Conservation (phyloP, 176 grass and related monocot genomes). For the Oryza meyeriana region DNA sequence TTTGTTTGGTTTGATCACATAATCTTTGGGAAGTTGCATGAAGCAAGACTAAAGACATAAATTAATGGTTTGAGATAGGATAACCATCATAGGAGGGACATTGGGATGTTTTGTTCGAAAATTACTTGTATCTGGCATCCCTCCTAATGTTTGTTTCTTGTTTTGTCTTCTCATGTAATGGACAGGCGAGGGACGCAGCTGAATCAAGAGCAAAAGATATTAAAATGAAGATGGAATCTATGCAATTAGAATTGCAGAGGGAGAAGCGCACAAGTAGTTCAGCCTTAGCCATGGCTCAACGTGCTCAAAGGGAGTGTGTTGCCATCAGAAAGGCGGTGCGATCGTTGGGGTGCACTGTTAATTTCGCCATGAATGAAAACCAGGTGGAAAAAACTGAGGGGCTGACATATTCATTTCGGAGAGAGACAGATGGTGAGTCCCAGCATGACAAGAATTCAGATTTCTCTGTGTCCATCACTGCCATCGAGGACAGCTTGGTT, state of each 20-base stretch:
- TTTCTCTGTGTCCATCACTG: slow-evolving; percentile 73
- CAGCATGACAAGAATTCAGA: slow-evolving; percentile 52
- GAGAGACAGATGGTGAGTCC: slow-evolving; percentile 17
- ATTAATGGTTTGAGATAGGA: slow-evolving; percentile 20
- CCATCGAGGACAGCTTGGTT: slow-evolving; percentile 64
- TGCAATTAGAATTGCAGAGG: slow-evolving; percentile 58
- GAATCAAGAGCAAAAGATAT: slow-evolving; percentile 65
- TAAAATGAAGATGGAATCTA: slow-evolving; percentile 54
- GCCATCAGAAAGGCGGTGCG: slow-evolving; percentile 81
- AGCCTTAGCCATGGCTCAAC: slow-evolving; percentile 59
- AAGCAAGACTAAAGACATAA: not conserved
- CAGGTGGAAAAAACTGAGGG: slow-evolving; percentile 45
- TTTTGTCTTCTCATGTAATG: slow-evolving; percentile 29
- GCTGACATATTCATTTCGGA: slow-evolving; percentile 39
- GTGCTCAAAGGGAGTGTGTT: slow-evolving; percentile 54
- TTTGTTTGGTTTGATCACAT: slow-evolving; percentile 11
- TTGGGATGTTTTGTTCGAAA: not conserved
- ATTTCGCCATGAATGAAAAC: slow-evolving; percentile 45
- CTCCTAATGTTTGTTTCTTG: not conserved
- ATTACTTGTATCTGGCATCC: not conserved
- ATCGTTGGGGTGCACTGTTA: slow-evolving; percentile 76
- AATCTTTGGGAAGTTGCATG: not conserved
- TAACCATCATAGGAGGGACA: not conserved
- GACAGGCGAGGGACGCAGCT: slow-evolving; percentile 59
- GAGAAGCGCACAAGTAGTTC: slow-evolving; percentile 50